Conservation (phyloP, 1,284 basidiomycete genomes). For the Boletellus deceptivus region DNA sequence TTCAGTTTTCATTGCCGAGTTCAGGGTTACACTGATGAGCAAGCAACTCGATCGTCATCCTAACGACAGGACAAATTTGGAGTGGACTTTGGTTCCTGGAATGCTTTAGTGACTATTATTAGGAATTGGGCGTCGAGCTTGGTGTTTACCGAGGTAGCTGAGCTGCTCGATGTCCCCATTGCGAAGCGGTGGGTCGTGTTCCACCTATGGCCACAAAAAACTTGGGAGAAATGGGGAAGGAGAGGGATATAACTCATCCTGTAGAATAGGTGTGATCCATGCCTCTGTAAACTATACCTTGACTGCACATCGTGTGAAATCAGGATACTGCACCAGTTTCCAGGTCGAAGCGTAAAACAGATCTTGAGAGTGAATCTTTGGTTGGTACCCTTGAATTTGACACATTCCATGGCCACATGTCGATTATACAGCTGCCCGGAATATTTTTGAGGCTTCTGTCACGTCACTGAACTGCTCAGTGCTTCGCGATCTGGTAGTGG, state of each 20-base stretch:
- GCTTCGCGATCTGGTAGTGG: too few relatives aligned
- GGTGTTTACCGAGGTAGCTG: not conserved
- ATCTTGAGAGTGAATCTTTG: not conserved
- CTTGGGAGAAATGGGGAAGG: not conserved
- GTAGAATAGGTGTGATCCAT: not conserved
- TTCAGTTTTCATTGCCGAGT: not conserved
- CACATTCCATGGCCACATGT: not conserved
- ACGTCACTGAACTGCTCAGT: too few relatives aligned
- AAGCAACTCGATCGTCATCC: not conserved
- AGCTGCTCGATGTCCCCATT: too few relatives aligned
- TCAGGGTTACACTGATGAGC: not conserved
- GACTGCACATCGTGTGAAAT: not conserved
- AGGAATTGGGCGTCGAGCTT: not conserved
- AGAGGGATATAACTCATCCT: not conserved
- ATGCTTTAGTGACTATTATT: not conserved
- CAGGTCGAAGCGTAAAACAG: too few relatives aligned
- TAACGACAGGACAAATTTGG: not conserved
- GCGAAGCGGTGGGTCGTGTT: not conserved
- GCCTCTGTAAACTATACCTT: not conserved
- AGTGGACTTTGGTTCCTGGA: not conserved
- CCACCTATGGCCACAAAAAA: not conserved
- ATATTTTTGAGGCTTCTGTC: not conserved
- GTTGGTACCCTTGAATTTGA: not conserved
- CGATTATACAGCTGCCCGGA: not conserved
- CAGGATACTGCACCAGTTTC: not conserved